Conservation (phyloP, 2,329 filamentous ascomycete species). For the Botryosphaeria dothidea region DNA sequence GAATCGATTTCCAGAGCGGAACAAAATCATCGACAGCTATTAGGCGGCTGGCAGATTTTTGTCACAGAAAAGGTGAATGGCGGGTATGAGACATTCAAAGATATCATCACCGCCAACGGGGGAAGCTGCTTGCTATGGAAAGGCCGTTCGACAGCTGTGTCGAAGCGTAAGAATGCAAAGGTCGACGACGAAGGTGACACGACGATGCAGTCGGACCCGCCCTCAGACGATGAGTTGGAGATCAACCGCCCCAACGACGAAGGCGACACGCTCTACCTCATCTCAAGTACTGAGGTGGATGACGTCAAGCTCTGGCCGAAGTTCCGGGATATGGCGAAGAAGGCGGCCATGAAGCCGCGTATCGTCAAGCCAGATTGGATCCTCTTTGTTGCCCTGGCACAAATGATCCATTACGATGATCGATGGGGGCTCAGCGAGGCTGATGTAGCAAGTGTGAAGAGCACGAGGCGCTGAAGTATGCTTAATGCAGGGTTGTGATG, state of each 20-base stretch:
- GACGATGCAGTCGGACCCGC: conserved; percentile 25
- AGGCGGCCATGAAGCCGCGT: conserved; percentile 75
- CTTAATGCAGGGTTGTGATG: neutral
- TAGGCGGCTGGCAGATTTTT: conserved; percentile 77
- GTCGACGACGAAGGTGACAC: conserved; percentile 34
- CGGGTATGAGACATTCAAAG: conserved; percentile 79
- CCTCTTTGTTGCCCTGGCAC: conserved; percentile 83
- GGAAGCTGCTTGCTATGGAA: conserved; percentile 78
- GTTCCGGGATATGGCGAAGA: conserved; percentile 77
- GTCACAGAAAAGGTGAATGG: conserved; percentile 79
- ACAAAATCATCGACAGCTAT: conserved; percentile 72
- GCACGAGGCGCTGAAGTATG: neutral
- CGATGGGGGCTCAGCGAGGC: conserved; percentile 9
- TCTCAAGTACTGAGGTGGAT: conserved; percentile 65
- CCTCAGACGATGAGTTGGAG: conserved; percentile 51
- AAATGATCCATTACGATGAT: conserved; percentile 57
- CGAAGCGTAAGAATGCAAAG: conserved; percentile 34
- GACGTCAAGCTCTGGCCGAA: conserved; percentile 77
- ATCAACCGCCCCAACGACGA: conserved; percentile 55
- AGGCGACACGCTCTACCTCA: conserved; percentile 67
- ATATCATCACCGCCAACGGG: conserved; percentile 86
- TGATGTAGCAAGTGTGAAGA: neutral
- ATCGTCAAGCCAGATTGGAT: conserved; percentile 90
- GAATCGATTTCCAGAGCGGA: conserved; percentile 71
- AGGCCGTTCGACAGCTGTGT: conserved; percentile 65